Evolutionary conservation across 2,329 filamentous ascomycete genomes (phyloP).

Genomic region (Nemania sp.): DNA sequence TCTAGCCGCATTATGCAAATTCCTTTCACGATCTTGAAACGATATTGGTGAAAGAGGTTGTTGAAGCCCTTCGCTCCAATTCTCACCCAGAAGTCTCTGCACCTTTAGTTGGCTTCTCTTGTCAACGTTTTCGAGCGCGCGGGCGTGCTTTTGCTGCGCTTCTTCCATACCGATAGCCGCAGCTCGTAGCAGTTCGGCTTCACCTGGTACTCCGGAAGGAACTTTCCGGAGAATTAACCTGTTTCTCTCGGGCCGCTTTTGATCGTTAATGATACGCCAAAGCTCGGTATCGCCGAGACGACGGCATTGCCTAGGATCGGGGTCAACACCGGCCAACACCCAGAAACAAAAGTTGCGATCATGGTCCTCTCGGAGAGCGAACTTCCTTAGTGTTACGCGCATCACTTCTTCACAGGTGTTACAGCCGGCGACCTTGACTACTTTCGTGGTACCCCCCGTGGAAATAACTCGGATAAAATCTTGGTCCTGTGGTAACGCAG

Average conservation of each 20-base stretch:
- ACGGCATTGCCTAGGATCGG: conserved; percentile 78
- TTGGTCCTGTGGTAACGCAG: conserved; percentile 80
- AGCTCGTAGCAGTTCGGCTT: conserved; percentile 82
- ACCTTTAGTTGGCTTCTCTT: conserved; percentile 84
- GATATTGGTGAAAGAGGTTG: conserved; percentile 85
- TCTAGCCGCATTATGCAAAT: conserved; percentile 61
- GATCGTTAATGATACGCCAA: conserved; percentile 87
- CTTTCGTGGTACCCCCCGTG: conserved; percentile 86
- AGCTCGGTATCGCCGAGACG: conserved; percentile 85
- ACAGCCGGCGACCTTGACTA: conserved; percentile 90
- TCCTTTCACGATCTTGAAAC: conserved; percentile 69
- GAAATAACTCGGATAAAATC: conserved; percentile 92
- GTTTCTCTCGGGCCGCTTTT: conserved; percentile 82
- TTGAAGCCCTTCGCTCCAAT: conserved; percentile 76
- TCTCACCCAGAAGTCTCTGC: conserved; percentile 85
- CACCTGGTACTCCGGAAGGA: conserved; percentile 86
- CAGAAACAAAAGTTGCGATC: conserved; percentile 97
- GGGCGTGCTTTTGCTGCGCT: conserved; percentile 70
- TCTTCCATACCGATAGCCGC: conserved; percentile 90
- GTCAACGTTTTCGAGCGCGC: conserved; percentile 65
- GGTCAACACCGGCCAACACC: conserved; percentile 82
- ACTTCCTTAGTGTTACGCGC: conserved; percentile 84
- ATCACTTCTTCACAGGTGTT: conserved; percentile 92
- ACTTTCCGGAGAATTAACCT: conserved; percentile 89
- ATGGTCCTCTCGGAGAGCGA: conserved; percentile 84